phyloP scores from a whole-genome alignment of 305 asterid genomes.

The Withania somnifera region DNA sequence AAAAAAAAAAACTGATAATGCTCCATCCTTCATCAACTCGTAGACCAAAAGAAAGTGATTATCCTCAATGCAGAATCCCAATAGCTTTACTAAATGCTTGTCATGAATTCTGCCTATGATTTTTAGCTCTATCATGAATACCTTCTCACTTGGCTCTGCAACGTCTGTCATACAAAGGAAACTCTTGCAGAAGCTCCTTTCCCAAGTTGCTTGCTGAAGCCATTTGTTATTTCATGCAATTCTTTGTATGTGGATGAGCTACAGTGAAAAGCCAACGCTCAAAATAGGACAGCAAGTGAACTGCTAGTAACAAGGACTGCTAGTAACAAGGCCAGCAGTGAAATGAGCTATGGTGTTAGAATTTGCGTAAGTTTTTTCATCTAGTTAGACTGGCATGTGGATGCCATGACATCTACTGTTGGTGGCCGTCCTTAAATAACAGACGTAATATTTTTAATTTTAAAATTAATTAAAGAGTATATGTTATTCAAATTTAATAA shows the following conservation, averaged over 20 bases:
- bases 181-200: conserved; percentile 10
- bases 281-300: not conserved
- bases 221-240: not conserved
- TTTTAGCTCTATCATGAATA: conserved; percentile 4
- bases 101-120: conserved; percentile 3
- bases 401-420: no score
- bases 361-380: no score
- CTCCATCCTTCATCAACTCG: conserved; percentile 15
- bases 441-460: no score
- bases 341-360: not conserved
- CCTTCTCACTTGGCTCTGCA: not conserved
- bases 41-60: conserved; percentile 1
- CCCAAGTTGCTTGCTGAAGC: not conserved
- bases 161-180: not conserved
- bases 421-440: no score
- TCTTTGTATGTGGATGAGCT: conserved; percentile 7
- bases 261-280: not conserved
- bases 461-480: no score
- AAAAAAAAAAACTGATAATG: conserved; percentile 2
- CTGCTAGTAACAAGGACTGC: not conserved
- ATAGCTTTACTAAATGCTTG: not conserved
- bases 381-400: no score
- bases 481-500: no score
- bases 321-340: no score
- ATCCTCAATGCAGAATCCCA: conserved; percentile 8